These are phyloP conservation scores for Calonectria pseudoreteaudii DNA, from an alignment of 2,329 filamentous ascomycete species.

Conservation along the genomic window DNA sequence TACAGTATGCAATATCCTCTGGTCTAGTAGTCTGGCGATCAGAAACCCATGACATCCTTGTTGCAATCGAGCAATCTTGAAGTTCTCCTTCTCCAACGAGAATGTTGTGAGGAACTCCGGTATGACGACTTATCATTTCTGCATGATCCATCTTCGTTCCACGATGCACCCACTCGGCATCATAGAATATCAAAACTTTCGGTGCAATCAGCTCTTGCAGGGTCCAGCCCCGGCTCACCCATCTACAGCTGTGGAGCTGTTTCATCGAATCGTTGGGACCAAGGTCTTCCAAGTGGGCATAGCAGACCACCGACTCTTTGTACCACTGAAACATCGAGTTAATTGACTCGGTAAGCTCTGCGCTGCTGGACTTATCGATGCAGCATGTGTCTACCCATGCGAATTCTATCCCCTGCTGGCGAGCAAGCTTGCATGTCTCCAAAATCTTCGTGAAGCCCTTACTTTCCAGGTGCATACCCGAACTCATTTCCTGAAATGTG, in stretches of 20 bases:
- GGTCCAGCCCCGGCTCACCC: background rate
- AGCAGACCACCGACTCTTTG: background rate
- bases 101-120: background rate
- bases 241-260: background rate
- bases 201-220: slow-evolving; percentile 1
- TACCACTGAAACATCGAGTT: slow-evolving; percentile 12
- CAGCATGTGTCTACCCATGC: slow-evolving; percentile 9
- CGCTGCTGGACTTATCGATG: slow-evolving; percentile 10
- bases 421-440: background rate
- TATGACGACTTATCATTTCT: background rate
- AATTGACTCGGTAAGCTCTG: slow-evolving; percentile 3
- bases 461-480: background rate
- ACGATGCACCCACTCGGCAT: background rate
- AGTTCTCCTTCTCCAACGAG: background rate
- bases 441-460: background rate
- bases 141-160: background rate
- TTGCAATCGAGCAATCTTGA: background rate
- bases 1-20: slow-evolving; percentile 5
- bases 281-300: background rate
- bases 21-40: background rate
- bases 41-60: slow-evolving; percentile 3
- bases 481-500: background rate
- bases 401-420: background rate
- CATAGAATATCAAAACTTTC: background rate
- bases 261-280: background rate